Conservation (phyloP, 23 red algal genomes). For the Chondrus crispus region DNA sequence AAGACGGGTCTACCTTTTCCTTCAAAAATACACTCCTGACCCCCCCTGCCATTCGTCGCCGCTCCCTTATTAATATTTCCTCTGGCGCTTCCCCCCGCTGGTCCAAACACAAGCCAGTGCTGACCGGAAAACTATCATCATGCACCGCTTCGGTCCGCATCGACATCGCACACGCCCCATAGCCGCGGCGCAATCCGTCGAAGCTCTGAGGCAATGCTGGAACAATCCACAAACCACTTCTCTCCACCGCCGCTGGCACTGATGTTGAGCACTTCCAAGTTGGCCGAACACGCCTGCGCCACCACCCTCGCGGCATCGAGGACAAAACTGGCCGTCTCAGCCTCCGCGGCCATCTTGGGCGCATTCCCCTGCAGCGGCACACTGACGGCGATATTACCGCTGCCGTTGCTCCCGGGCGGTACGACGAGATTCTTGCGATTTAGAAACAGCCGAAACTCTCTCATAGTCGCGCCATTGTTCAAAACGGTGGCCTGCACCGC, state of each 20-base stretch:
- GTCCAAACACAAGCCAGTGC: too few relatives aligned
- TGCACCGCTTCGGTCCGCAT: too few relatives aligned
- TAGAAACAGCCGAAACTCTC: constrained; percentile 44
- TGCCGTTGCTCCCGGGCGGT: background rate
- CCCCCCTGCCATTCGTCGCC: too few relatives aligned
- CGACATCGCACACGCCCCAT: constrained; percentile 40
- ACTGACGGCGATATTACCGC: too few relatives aligned
- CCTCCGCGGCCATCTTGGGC: background rate
- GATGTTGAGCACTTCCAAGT: constrained; percentile 53
- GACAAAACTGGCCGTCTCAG: constrained; percentile 7
- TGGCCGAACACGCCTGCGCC: constrained; percentile 36
- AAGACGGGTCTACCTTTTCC: too few relatives aligned
- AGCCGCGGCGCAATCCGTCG: constrained; percentile 42
- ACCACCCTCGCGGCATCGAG: constrained; percentile 40
- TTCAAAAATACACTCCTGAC: too few relatives aligned
- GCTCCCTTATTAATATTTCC: too few relatives aligned
- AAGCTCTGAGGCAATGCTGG: constrained; percentile 20
- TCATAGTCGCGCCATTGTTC: constrained; percentile 3
- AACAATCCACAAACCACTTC: constrained; percentile 42
- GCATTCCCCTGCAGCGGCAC: too few relatives aligned
- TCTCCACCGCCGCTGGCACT: constrained; percentile 21
- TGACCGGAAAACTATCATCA: too few relatives aligned
- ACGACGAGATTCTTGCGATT: constrained; percentile 25
- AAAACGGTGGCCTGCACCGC: background rate
- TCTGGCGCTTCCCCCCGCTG: too few relatives aligned